Evolutionary conservation across 1,284 basidiomycete species (phyloP), one percentile per base, ranked within the genome.

Genomic region (Cryptococcus sp.): DNA sequence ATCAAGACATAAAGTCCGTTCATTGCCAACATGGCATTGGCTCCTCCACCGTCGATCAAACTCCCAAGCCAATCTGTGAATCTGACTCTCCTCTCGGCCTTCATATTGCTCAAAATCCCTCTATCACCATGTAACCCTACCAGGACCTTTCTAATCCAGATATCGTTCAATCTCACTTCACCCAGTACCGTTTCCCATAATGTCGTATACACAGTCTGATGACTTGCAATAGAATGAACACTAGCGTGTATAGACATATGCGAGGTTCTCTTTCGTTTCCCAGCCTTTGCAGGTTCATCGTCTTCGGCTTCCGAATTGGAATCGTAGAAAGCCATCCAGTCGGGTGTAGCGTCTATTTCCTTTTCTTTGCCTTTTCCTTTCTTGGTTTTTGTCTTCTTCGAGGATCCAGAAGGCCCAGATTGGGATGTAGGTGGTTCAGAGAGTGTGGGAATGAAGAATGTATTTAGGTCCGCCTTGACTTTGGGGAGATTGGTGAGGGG

Each of bases 51-150:
- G 71, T 94, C 92, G 32, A 96, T 87, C 59, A 90, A 88, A 11
- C 83, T 82, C 28, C 88, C 85, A 31, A 98, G 81, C 88, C 93
- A 98, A 74, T 98, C 94, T 83, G 96, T 93, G 14, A 94, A 81
- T 48, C 94, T 73, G 5, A 92, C 79, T 0, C 88, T 72, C 41
- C 77, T 58, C 21, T 67, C 62, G n/a, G 66, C 45, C 16, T 66
- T 63, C 60, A 70, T 64, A 57, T 73, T 63, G 2, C 66, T 60
- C 25, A 74, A 55, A 39, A 76, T 75, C 7, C 71, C 72, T 24
- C 66, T 62, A 49, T 68, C 66, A 16, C 68, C 68, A 58, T 73
- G 71, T 42, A 73, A 51, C 3, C 59, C 64, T 1, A 71, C 62
- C 16, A 73, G 54, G 22, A 72, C 60, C 54, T 64, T 66, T 28